Evolutionary conservation across 2,329 filamentous ascomycete species (phyloP), one percentile per base, ranked within the genome.

Genomic region (Xylariaceae sp.): DNA sequence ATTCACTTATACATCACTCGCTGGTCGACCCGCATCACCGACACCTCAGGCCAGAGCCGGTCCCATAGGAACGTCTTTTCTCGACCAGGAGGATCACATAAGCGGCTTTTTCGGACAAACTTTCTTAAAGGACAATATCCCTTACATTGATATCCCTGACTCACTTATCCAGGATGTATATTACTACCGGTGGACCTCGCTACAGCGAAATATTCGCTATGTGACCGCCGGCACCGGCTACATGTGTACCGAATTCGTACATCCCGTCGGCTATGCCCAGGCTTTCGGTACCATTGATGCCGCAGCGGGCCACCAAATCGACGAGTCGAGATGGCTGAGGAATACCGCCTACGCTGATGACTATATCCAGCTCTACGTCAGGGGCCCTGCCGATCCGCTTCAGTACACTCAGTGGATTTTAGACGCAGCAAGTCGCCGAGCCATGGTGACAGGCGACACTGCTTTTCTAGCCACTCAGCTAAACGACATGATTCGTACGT

Each of bases 81-180:
- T 67, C 9, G 58, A 68, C 37, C 64, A 65, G 44, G 64, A 67
- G n/a, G 44, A 37, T 6, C 60, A 55, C 1, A 62, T 68, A 43
- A 56, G 57, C 37, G 45, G 58, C 29, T 65, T 67, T 47, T 44
- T 58, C 2, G 65, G 66, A 26, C 62, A 59, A 51, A 60, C 61
- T n/a, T 68, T 68, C 51, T 31, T 68, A 35, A 62, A 50, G 39
- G 57, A 71, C 51, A 75, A 75, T 53, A 73, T 76, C 34, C 73
- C 74, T 4, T 72, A 70, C 44, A 69, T 76, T n/a, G 72, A 76
- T 37, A 67, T 74, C 19, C 73, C 73, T 12, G 69, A 74, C 55
- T 37, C 67, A 45, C 62, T 70, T 26, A 68, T 76, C 49, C 69
- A 75, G 57, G 71, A 74, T 54, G 73, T 76, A 19, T 76, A 75